Evolutionary conservation across 2,329 filamentous ascomycete species (phyloP), one percentile per base, ranked within the genome.

Genomic region (Aspergillus quadricinctus): DNA sequence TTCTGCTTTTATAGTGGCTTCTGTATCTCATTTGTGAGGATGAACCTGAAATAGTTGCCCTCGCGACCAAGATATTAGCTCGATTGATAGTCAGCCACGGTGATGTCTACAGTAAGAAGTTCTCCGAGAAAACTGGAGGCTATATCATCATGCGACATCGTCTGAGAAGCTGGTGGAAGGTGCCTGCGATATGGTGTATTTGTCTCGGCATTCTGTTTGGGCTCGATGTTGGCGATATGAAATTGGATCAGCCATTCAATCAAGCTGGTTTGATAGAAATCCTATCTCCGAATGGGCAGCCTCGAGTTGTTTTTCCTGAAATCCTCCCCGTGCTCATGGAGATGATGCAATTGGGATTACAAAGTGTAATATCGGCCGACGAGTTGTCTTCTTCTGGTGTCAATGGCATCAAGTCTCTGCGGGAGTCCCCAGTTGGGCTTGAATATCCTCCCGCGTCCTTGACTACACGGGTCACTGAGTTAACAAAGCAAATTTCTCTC

Each of bases 181-280:
- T 92, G 17, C 84, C 92, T 2, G 84, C 86, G 0, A 75, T 97
- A 27, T 97, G 94, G 94, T 86, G 88, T 0, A 87, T 94, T 46
- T 92, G 89, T 68, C 90, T 99, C 72, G 87, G 90, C 53, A 88
- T 97, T 23, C 75, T 99, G 2, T 96, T 99, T 67, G 92, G 90
- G 0, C 82, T 86, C 45, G 92, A 97, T 67, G 84, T 95, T 48
- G 86, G 86, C 2, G 84, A 84, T 50, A 83, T 92, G 63, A 83
- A 92, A 66, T 84, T 92, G 63, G 84, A 89, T 52, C 81, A 84
- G 61, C 81, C 86, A 27, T 88, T 96, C 64, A 88, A 93, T 62
- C 81, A 89, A 19, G 87, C 85, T 62, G 88, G 83, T 57, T 80
- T 99, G 1, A 74, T 92, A 4, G 85, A 92, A 48, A 80, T 87